Evolutionary conservation across 2,329 filamentous ascomycete species (phyloP), one percentile per base, ranked within the genome.

Genomic region (Aspergillus clavatus): DNA sequence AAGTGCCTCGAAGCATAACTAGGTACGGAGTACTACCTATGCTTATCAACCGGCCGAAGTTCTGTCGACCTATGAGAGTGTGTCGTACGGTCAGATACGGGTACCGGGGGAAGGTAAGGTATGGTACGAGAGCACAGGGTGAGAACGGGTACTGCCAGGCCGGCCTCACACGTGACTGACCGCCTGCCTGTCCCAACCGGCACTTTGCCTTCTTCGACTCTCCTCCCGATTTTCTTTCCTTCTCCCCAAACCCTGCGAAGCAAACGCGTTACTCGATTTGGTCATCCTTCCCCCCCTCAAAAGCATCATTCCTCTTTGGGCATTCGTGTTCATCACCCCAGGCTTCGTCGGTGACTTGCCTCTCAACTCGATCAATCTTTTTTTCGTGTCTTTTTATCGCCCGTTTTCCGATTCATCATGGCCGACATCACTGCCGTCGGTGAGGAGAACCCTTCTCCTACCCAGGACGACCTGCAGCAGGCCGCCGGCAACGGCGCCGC

Each of bases 351-450:
- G 47, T 44, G 47, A 46, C 45, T 50, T 47, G 21, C 36, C 39
- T 31, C 40, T 44, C 38, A 28, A 50, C 33, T 40, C 38, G 27
- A 39, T 43, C 40, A 45, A 21, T 40, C 33, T 36, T 37, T 39
- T 24, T 45, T 50, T 43, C 6, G 36, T 52, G 45, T 36, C 38
- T 24, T 45, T 46, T 35, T 39, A 38, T 47, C 41, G 40, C 37
- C 33, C 23, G 41, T 48, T 42, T 49, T 49, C 29, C 43, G 24
- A 42, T 52, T 56, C 53, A 60, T 45, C 54, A 89, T 89, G 86
- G 84, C 84, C 77, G 86, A 89, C 74, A 85, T 89, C 72, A 81
- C 84, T 65, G 83, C 86, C 68, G 82, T 87, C 76, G 83, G 86
- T 63, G 83, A 87, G 67, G 82, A 82, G 60, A 86, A 86, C 58